A percentile compares a stretch with the other conserved stretches of the same genome.
phyloP scores from a whole-genome alignment of 1,139 yeast species.

The Sugiyamaella pinicola region DNA sequence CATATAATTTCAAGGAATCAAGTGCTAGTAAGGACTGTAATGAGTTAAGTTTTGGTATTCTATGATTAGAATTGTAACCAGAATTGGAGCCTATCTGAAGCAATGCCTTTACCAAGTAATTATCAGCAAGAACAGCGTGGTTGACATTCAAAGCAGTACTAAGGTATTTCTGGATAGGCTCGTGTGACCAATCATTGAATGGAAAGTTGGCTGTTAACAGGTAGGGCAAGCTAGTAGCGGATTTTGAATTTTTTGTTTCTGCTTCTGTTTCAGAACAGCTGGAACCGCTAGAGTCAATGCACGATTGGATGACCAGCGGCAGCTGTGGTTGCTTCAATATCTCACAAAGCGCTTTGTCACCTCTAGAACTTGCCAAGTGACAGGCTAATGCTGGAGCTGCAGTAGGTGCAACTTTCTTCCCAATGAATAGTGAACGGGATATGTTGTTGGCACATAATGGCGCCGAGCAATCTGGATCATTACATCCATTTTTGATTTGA shows the following conservation, averaged over 20 bases:
- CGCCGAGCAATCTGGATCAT: slow-evolving; percentile 25
- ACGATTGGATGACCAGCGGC: slow-evolving; percentile 23
- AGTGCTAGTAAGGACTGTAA: not conserved
- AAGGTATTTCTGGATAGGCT: not conserved
- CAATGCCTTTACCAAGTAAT: not conserved
- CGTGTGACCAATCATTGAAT: not conserved
- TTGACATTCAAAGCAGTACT: not conserved
- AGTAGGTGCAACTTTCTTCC: slow-evolving; percentile 24
- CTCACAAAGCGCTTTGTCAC: slow-evolving; percentile 26
- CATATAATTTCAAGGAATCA: not conserved
- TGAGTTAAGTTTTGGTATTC: not conserved
- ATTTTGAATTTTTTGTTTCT: not conserved
- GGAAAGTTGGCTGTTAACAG: not conserved
- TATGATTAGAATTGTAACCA: not conserved
- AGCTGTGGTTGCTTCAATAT: slow-evolving; percentile 15
- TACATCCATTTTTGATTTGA: slow-evolving; percentile 33
- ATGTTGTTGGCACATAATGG: slow-evolving; percentile 28
- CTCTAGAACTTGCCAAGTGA: slow-evolving; percentile 28
- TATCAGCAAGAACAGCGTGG: not conserved
- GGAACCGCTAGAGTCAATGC: not conserved
- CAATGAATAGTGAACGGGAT: slow-evolving; percentile 22
- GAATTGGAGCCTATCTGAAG: not conserved
- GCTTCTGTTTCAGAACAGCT: not conserved
- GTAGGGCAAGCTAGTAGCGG: slow-evolving; percentile 3
- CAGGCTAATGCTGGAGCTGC: slow-evolving; percentile 31